Evolutionary conservation across 495 filamentous ascomycete genomes (phyloP), one percentile per base, ranked within the genome.

Genomic region (Glonium stellatum): DNA sequence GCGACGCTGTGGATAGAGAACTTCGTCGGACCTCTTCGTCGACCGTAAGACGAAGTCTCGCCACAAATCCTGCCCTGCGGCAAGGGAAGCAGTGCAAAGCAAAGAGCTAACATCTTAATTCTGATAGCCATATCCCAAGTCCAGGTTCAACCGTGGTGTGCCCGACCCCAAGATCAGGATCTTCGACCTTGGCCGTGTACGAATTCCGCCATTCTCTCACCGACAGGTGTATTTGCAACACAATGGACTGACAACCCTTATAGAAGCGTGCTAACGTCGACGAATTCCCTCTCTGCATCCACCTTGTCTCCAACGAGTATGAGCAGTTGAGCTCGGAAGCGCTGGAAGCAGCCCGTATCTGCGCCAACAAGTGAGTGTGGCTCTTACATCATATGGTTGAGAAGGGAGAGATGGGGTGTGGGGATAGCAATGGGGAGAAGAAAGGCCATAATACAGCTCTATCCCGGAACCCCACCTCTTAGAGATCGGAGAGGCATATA

Each of bases 111-210:
- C 23, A 42, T 59, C 50, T 9, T 48, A 27, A 37, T 50, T 15
- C 67, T 57, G 37, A 72, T 69, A 96, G 89, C 91, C 93, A 73
- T 98, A 97, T 82, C 93, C 93, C 68, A 97, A 98, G 87, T 96
- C 90, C 64, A 89, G 93, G 65, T 98, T 97, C 88, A 98, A 98
- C 86, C 91, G 93, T 83, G 93, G 93, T 97, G 93, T 98, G 67
- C 93, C 93, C 73, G 92, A 97, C 80, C 88, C 91, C 65, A 97
- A 98, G 86, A 97, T 97, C 73, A 87, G 90, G 71, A 97, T 98
- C 85, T 98, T 95, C 84, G 93, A 98, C 82, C 87, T 97, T 61
- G 93, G 93, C 79, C 27, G 27, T 31, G 27, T 31, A 31, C 27
- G 27, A 31, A 31, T 6, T 31, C 27, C 27, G 27, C 27, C 6